Evolutionary conservation across 257 asterid species (phyloP).

Genomic region (Ajuga chamaepitys): DNA sequence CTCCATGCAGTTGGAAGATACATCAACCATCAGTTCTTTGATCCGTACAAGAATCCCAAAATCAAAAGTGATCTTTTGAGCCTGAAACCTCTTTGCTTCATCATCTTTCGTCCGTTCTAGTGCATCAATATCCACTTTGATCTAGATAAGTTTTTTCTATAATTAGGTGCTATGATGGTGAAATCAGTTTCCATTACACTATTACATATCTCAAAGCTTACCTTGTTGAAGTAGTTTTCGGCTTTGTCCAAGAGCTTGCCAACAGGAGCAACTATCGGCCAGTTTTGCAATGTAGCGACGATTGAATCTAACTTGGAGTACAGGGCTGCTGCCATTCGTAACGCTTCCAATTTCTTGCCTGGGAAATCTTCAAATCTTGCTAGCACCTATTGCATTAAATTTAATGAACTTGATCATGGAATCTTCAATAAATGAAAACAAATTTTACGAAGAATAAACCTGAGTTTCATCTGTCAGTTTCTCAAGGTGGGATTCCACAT

Average conservation of each 20-base stretch:
- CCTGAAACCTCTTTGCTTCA: constrained; percentile 57
- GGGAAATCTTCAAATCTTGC: constrained; percentile 88
- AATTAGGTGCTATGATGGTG: neutral
- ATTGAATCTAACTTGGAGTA: constrained; percentile 50
- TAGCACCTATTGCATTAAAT: constrained; percentile 40
- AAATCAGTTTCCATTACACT: neutral
- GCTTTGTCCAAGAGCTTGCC: constrained; percentile 58
- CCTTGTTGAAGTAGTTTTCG: constrained; percentile 73
- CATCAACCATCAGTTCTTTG: constrained; percentile 76
- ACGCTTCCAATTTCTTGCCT: constrained; percentile 65
- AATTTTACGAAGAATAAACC: constrained; percentile 24
- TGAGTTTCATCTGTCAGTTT: constrained; percentile 76
- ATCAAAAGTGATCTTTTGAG: constrained; percentile 73
- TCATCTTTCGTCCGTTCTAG: constrained; percentile 80
- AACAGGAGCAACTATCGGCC: constrained; percentile 50
- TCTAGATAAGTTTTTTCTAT: constrained; percentile 27
- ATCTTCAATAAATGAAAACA: neutral
- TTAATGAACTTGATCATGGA: neutral
- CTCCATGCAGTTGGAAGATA: constrained; percentile 85
- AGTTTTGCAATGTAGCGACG: constrained; percentile 36
- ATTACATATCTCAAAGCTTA: neutral
- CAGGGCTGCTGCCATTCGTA: constrained; percentile 76
- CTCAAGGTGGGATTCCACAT: constrained; percentile 69
- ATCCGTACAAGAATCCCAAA: constrained; percentile 64
- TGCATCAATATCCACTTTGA: constrained; percentile 72